Evolutionary conservation across 129 eudicot genomes (phyloP), one percentile per base, ranked within the genome.

Genomic region (Flaveria bidentis): DNA sequence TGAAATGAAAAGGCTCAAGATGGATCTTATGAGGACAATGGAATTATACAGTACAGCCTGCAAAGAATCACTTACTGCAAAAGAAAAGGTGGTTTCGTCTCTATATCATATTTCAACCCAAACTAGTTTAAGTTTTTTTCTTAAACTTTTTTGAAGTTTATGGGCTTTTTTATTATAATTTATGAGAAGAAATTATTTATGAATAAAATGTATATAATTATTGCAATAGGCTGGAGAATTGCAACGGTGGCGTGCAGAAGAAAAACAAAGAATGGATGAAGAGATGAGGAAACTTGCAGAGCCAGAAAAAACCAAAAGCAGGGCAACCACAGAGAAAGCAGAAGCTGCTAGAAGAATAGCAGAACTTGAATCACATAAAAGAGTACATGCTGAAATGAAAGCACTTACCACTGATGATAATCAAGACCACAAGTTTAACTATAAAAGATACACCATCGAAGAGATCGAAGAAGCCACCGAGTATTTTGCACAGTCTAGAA

Each of bases 381-480:
- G 89, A 84, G 66, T 82, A 9, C 25, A 41, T 22, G 83, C 77
- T 16, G 90, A 84, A 75, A 81, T 62, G 75, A 71, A 84, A 50
- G 71, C 85, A 72, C 62, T 76, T n/a, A 49, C 72, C 26, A 36
- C 67, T 0, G 84, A 81, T 17, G 30, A 79, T 17, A 33, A 26
- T 25, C 51, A 75, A 39, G 47, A 53, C 5, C 25, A 25, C 8
- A 79, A 41, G 11, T 70, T 77, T n/a, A 77, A 83, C 53, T 92
- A 92, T 66, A 86, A 90, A 71, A 80, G 62, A 75, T 91, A 91
- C 80, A 60, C 84, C 26, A 91, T 91, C 22, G 92, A 88, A 51
- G 91, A 91, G 73, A 89, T 91, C 44, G 96, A 91, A 84, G 81
- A 71, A 39, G 97, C 97, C 12, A 91, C 97, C 6, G 86, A 88